These are phyloP conservation scores for Vigna hirtella DNA, from an alignment of 306 rosid genomes.

Conservation along the genomic window DNA sequence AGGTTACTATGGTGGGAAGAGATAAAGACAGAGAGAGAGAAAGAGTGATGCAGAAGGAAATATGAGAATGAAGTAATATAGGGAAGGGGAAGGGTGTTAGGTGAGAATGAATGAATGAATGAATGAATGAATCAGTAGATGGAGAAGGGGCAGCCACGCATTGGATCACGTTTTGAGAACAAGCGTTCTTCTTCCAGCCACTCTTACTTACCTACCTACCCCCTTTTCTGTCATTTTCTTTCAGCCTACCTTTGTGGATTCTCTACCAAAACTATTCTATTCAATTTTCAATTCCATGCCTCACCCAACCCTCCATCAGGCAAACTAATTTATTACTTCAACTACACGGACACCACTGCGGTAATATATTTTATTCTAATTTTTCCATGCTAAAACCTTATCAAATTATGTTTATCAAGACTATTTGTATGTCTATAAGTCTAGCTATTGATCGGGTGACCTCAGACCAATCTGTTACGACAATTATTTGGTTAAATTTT, in stretches of 20 bases:
- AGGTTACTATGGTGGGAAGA: too few species aligned
- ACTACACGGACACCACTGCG: too few species aligned
- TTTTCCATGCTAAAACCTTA: too few species aligned
- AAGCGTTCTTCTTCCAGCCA: slow-evolving; percentile 39
- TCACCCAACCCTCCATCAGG: not conserved
- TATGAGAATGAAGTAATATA: not conserved
- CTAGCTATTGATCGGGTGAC: too few species aligned
- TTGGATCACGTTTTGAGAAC: slow-evolving; percentile 38
- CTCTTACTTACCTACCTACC: slow-evolving; percentile 55
- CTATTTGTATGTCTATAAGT: too few species aligned
- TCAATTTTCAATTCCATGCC: not conserved
- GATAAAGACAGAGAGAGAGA: too few species aligned
- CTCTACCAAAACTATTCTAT: not conserved
- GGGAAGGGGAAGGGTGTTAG: slow-evolving; percentile 34
- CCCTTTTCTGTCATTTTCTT: slow-evolving; percentile 25
- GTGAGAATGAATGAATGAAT: slow-evolving; percentile 35
- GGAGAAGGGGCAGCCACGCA: slow-evolving; percentile 7
- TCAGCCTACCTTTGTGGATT: not conserved
- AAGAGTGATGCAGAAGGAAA: not conserved
- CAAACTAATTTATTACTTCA: too few species aligned
- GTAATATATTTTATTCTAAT: too few species aligned
- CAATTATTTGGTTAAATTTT: too few species aligned
- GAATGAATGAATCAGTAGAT: slow-evolving; percentile 24
- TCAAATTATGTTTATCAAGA: too few species aligned
- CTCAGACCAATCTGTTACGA: too few species aligned